Evolutionary conservation across 176 grass and related monocot genomes (phyloP).

Genomic region (Musa beccarii): DNA sequence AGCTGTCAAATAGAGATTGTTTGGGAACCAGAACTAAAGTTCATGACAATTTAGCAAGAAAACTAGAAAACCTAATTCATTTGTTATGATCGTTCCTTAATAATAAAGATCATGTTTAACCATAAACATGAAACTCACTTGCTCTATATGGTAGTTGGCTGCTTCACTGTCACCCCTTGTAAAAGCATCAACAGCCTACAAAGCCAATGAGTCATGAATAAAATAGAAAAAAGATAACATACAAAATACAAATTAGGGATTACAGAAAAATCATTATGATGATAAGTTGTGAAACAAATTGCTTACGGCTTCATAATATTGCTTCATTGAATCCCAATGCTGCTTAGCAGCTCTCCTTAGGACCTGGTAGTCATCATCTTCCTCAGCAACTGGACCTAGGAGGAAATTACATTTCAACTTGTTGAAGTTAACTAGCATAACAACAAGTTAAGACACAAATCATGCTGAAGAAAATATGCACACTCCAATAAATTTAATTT

Average conservation of each 20-base stretch:
- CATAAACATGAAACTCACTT: slow-evolving; percentile 39
- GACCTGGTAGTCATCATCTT: slow-evolving; percentile 69
- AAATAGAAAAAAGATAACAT: slow-evolving; percentile 15
- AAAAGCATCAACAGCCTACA: slow-evolving; percentile 78
- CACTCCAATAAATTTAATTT: too few species aligned
- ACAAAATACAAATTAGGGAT: slow-evolving; percentile 13
- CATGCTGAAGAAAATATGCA: too few species aligned
- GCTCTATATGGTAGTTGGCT: slow-evolving; percentile 41
- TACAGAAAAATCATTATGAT: slow-evolving; percentile 4
- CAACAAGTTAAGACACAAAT: too few species aligned
- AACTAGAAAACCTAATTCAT: slow-evolving; percentile 5
- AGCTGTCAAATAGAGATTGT: not conserved
- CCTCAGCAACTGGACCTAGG: slow-evolving; percentile 19
- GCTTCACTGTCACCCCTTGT: slow-evolving; percentile 44
- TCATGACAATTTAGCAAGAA: not conserved
- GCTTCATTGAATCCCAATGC: slow-evolving; percentile 82
- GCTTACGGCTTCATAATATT: slow-evolving; percentile 82
- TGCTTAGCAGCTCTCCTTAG: slow-evolving; percentile 60
- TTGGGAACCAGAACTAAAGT: not conserved
- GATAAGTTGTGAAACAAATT: slow-evolving; percentile 15
- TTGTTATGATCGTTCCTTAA: slow-evolving; percentile 3
- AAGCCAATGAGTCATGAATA: slow-evolving; percentile 23
- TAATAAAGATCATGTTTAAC: not conserved
- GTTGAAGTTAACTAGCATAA: not conserved
- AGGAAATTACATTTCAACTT: slow-evolving; percentile 1